Percentiles rank a stretch among this genome's conserved stretches.
Evolutionary conservation across 441 rosid species (phyloP).

Genomic region (Erodium trifolium): DNA sequence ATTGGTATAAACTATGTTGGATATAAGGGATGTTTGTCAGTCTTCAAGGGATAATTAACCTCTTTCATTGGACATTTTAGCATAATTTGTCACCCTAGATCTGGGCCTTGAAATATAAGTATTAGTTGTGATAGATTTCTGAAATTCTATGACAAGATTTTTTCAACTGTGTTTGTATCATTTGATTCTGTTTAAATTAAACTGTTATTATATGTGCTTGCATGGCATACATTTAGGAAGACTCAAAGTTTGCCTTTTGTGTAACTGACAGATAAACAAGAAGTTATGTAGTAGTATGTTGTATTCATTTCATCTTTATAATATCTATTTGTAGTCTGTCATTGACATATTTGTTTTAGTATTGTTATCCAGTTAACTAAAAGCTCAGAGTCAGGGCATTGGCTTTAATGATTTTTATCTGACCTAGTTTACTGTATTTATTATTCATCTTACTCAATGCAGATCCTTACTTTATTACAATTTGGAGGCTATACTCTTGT

Average conservation of each 20-base stretch:
- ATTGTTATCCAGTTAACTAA: background rate
- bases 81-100: background rate
- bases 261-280: background rate
- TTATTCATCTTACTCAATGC: slow-evolving; percentile 20
- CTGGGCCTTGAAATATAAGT: background rate
- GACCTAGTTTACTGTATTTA: background rate
- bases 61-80: background rate
- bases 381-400: background rate
- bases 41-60: background rate
- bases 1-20: slow-evolving; percentile 5
- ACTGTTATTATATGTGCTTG: background rate
- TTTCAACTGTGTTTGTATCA: background rate
- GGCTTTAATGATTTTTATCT: slow-evolving; percentile 5
- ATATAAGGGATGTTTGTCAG: slow-evolving; percentile 1
- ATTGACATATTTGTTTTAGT: background rate
- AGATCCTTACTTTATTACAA: slow-evolving; percentile 82
- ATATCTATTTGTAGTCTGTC: background rate
- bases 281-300: background rate
- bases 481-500: slow-evolving; percentile 98
- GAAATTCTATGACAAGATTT: background rate
- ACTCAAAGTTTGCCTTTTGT: background rate
- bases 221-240: background rate
- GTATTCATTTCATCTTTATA: background rate
- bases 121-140: background rate
- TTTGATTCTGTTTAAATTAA: background rate